A percentile compares a stretch with the other conserved stretches of the same genome.
These are phyloP conservation scores for Talaromyces wortmannii DNA, from an alignment of 495 filamentous ascomycete species.

Conservation along the genomic window DNA sequence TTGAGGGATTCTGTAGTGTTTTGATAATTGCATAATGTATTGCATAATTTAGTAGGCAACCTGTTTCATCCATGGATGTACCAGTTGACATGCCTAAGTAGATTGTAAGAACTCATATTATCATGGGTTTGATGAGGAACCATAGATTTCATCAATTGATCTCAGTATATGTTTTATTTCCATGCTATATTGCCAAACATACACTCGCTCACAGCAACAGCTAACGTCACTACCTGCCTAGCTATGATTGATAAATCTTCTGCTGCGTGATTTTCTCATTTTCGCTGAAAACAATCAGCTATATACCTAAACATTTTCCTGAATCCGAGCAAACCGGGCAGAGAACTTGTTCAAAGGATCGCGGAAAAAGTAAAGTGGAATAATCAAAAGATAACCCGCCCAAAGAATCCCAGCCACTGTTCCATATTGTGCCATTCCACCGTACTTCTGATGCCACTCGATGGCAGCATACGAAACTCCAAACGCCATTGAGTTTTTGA, in stretches of 20 bases:
- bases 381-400: background rate
- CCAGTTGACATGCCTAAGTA: background rate
- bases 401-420: background rate
- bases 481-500: background rate
- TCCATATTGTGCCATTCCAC: background rate
- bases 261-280: too few relatives aligned
- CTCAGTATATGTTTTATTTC: background rate
- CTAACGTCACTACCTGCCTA: background rate
- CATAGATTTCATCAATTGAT: background rate
- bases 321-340: too few relatives aligned
- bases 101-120: background rate
- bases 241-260: too few relatives aligned
- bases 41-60: background rate
- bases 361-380: background rate
- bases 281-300: too few relatives aligned
- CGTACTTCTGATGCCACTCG: background rate
- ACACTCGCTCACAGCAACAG: background rate
- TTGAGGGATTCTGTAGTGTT: conserved; percentile 24
- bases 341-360: background rate
- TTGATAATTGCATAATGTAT: background rate
- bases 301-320: too few relatives aligned
- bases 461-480: background rate
- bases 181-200: background rate
- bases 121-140: background rate
- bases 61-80: background rate